Evolutionary conservation across 2,329 filamentous ascomycete species (phyloP).

Genomic region (Stemphylium lycopersici): DNA sequence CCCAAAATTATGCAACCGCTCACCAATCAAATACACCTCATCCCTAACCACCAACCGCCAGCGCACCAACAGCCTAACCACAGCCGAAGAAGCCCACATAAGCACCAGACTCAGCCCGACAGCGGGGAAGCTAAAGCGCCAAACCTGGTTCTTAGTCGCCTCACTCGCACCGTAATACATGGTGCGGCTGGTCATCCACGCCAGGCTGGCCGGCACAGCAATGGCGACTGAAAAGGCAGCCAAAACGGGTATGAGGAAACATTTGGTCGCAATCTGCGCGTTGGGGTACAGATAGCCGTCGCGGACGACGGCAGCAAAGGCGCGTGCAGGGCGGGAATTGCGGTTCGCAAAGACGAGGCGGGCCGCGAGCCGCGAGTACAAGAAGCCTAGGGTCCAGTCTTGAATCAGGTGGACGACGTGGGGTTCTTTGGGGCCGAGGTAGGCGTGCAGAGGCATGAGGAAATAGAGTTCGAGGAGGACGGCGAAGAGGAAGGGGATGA

Average conservation of each 20-base stretch:
- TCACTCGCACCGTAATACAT: constrained; percentile 52
- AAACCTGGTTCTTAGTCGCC: constrained; percentile 58
- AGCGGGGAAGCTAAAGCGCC: constrained; percentile 76
- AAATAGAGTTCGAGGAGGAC: constrained; percentile 86
- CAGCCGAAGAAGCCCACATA: constrained; percentile 58
- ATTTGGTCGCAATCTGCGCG: constrained; percentile 77
- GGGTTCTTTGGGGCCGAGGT: constrained; percentile 55
- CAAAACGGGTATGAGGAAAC: constrained; percentile 79
- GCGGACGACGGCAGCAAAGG: constrained; percentile 74
- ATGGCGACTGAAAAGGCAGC: constrained; percentile 69
- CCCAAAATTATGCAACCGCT: constrained; percentile 93
- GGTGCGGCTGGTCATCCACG: constrained; percentile 57
- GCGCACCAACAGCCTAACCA: constrained; percentile 65
- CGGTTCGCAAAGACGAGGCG: constrained; percentile 72
- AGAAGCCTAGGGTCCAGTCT: constrained; percentile 89
- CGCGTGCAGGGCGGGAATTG: constrained; percentile 73
- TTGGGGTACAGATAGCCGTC: constrained; percentile 78
- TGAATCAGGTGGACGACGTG: constrained; percentile 89
- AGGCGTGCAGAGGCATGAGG: constrained; percentile 83
- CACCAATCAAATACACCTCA: constrained; percentile 95
- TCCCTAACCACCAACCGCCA: constrained; percentile 88
- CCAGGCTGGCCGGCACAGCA: constrained; percentile 66
- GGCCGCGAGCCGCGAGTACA: constrained; percentile 83
- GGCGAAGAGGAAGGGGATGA: constrained; percentile 81
- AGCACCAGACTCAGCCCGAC: constrained; percentile 56